These are phyloP conservation scores for Triticum urartu DNA, from an alignment of 176 grass and related monocot species.

Conservation along the genomic window DNA sequence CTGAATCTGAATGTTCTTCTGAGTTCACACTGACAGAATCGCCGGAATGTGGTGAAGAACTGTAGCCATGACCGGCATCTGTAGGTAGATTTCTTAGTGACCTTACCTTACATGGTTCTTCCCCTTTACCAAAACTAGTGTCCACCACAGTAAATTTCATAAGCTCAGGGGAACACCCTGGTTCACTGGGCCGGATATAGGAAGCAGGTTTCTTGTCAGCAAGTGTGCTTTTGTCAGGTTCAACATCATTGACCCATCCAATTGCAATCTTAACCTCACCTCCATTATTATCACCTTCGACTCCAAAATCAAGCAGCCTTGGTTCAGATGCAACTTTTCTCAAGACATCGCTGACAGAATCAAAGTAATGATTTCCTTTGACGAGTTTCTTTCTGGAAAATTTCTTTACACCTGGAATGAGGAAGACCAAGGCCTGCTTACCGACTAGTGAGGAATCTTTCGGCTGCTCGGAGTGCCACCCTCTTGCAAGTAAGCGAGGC, in stretches of 20 bases:
- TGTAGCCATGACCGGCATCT: conserved; percentile 49
- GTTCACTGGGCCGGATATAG: conserved; percentile 45
- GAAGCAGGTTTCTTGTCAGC: conserved; percentile 38
- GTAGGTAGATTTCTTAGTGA: conserved; percentile 69
- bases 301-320: conserved; percentile 62
- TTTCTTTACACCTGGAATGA: conserved; percentile 80
- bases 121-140: conserved; percentile 74
- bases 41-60: conserved; percentile 34
- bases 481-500: conserved; percentile 84
- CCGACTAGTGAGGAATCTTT: conserved; percentile 49
- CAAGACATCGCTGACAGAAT: conserved; percentile 94
- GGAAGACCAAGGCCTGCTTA: conserved; percentile 75
- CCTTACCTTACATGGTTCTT: conserved; percentile 79
- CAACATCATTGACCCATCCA: conserved; percentile 42
- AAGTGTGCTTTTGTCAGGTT: conserved; percentile 39
- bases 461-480: conserved; percentile 86
- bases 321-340: conserved; percentile 89
- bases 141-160: conserved; percentile 98
- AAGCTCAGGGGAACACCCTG: conserved; percentile 51
- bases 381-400: conserved; percentile 80
- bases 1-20: conserved; percentile 43
- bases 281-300: conserved; percentile 38
- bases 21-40: conserved; percentile 53
- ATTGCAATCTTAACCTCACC: conserved; percentile 49
- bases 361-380: conserved; percentile 97